These are phyloP conservation scores for Gossypium sturtianum DNA, from an alignment of 345 rosid species.

Conservation along the genomic window DNA sequence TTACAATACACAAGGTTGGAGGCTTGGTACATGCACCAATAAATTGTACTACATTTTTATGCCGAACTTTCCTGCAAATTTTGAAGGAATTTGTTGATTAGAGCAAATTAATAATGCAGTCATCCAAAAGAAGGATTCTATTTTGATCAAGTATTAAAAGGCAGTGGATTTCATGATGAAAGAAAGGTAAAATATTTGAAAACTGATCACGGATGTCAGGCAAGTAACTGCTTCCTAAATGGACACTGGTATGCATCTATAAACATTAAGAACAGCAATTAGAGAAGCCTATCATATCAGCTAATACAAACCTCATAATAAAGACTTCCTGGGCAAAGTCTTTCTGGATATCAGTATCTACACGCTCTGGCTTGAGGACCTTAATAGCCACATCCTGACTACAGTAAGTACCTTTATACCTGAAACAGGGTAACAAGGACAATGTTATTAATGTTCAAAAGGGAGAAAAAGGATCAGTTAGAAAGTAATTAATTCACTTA, in stretches of 20 bases:
- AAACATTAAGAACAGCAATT: background rate
- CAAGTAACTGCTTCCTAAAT: background rate
- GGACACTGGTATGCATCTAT: background rate
- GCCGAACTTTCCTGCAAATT: constrained; percentile 82
- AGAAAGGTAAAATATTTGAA: background rate
- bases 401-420: constrained; percentile 90
- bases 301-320: constrained; percentile 67
- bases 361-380: constrained; percentile 85
- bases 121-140: background rate
- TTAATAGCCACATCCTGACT: constrained; percentile 98
- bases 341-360: constrained; percentile 73
- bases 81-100: constrained; percentile 5
- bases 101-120: background rate
- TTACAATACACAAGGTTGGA: constrained; percentile 83
- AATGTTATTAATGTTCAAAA: constrained; percentile 7
- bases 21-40: constrained; percentile 98
- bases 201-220: background rate
- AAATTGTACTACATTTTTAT: constrained; percentile 93
- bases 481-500: constrained; percentile 1
- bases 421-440: constrained; percentile 23
- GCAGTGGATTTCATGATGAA: background rate
- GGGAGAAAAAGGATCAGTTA: background rate
- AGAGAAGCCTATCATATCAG: background rate
- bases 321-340: constrained; percentile 97
- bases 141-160: background rate